Percentiles rank a stretch among this genome's conserved stretches.
These are phyloP conservation scores for Malus hybrid DNA, from an alignment of 331 rosid species.

Conservation along the genomic window DNA sequence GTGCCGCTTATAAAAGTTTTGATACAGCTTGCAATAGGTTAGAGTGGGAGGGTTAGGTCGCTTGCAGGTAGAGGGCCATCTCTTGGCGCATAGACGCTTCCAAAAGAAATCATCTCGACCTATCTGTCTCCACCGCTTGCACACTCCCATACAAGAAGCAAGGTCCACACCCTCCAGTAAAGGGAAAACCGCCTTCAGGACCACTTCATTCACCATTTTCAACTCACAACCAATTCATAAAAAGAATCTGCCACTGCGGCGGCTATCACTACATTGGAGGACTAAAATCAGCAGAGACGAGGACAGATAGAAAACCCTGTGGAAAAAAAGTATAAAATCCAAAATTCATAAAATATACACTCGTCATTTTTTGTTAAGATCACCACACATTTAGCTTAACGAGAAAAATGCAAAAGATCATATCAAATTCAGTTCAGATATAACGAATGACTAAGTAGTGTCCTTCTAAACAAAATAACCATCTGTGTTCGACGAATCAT, in stretches of 20 bases:
- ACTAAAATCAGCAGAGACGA: background rate
- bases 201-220: conserved; percentile 56
- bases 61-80: conserved; percentile 89
- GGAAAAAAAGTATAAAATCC: background rate
- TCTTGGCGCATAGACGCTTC: conserved; percentile 77
- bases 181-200: conserved; percentile 71
- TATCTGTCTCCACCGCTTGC: conserved; percentile 67
- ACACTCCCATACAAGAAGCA: conserved; percentile 67
- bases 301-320: background rate
- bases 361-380: background rate
- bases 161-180: conserved; percentile 70
- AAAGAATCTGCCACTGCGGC: background rate
- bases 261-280: background rate
- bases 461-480: background rate
- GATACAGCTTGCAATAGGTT: conserved; percentile 53
- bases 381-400: background rate
- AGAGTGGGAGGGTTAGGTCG: conserved; percentile 43
- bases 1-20: conserved; percentile 48
- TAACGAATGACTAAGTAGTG: background rate
- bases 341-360: background rate
- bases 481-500: background rate
- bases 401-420: background rate
- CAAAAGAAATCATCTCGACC: conserved; percentile 82
- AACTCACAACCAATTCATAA: conserved; percentile 1
- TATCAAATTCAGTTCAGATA: background rate